These are phyloP conservation scores for Irpex sp. DNA, from an alignment of 1,284 basidiomycete species.

Conservation along the genomic window DNA sequence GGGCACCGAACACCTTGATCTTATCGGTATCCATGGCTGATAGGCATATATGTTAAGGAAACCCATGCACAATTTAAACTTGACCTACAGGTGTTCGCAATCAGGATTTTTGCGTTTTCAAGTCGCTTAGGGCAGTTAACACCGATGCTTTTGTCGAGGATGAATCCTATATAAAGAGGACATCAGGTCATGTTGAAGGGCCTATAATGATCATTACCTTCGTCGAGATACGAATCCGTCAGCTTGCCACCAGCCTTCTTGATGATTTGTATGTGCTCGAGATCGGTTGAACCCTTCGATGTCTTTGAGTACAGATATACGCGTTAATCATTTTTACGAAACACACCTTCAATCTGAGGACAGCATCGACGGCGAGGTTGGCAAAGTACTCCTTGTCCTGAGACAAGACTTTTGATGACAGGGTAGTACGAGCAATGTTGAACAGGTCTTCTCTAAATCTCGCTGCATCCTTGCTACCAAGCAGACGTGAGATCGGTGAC, in stretches of 20 bases:
- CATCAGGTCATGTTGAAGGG: neutral
- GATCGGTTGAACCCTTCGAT: constrained; percentile 83
- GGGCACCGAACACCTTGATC: constrained; percentile 98
- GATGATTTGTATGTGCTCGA: constrained; percentile 99
- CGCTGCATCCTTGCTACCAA: constrained; percentile 59
- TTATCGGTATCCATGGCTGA: constrained; percentile 99
- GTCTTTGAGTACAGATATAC: neutral
- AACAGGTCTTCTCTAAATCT: constrained; percentile 88
- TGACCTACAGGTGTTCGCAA: constrained; percentile 90
- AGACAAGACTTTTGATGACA: constrained; percentile 94
- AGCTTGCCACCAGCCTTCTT: constrained; percentile 99
- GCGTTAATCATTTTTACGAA: neutral
- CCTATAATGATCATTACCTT: constrained; percentile 50
- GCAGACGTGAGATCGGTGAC: neutral
- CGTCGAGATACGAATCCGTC: constrained; percentile 97
- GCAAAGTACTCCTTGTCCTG: constrained; percentile 99
- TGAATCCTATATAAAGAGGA: constrained; percentile 71
- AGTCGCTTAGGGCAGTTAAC: constrained; percentile 94
- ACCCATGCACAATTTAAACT: neutral
- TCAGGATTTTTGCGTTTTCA: constrained; percentile 95
- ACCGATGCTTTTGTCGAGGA: constrained; percentile 95
- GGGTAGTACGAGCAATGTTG: constrained; percentile 95
- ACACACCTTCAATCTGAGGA: constrained; percentile 83
- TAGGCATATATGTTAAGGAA: neutral
- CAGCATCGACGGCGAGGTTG: constrained; percentile 96